Evolutionary conservation across 2,329 filamentous ascomycete genomes (phyloP).

Genomic region (Aspergillus floridensis): DNA sequence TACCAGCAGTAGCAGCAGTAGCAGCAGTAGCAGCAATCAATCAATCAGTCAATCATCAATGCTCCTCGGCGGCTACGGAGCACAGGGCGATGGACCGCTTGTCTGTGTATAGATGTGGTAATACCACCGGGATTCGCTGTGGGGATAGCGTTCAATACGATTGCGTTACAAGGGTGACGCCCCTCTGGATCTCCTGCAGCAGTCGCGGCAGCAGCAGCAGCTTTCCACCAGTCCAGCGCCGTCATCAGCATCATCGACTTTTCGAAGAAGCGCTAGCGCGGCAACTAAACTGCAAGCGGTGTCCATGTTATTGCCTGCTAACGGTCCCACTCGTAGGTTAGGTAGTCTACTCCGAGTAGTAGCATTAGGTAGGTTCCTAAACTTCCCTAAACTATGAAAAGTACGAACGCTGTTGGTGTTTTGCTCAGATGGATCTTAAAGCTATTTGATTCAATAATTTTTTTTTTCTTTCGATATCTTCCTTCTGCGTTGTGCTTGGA

Average conservation of each 20-base stretch:
- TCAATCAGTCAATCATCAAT: neutral
- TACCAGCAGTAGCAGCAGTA: neutral
- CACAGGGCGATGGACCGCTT: neutral
- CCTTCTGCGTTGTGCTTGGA: too few species aligned
- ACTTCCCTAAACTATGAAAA: neutral
- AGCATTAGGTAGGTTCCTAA: too few species aligned
- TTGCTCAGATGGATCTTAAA: neutral
- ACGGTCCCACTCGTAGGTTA: conserved; percentile 10
- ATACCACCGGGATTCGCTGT: neutral
- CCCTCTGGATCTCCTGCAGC: conserved; percentile 9
- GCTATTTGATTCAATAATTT: too few species aligned
- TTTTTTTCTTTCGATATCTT: too few species aligned
- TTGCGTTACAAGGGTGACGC: conserved; percentile 1
- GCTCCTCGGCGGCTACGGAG: neutral
- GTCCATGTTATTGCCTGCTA: conserved; percentile 7
- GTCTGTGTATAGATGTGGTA: neutral
- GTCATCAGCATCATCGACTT: conserved; percentile 10
- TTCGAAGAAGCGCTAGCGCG: conserved; percentile 13
- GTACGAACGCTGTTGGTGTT: neutral
- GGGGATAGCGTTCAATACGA: neutral
- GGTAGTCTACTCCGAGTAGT: neutral
- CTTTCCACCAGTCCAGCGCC: conserved; percentile 4
- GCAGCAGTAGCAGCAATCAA: neutral
- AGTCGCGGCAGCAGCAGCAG: neutral
- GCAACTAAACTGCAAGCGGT: conserved; percentile 15